Evolutionary conservation across 164 flowering plant genomes (phyloP).

Genomic region (Liriodendron chinense): DNA sequence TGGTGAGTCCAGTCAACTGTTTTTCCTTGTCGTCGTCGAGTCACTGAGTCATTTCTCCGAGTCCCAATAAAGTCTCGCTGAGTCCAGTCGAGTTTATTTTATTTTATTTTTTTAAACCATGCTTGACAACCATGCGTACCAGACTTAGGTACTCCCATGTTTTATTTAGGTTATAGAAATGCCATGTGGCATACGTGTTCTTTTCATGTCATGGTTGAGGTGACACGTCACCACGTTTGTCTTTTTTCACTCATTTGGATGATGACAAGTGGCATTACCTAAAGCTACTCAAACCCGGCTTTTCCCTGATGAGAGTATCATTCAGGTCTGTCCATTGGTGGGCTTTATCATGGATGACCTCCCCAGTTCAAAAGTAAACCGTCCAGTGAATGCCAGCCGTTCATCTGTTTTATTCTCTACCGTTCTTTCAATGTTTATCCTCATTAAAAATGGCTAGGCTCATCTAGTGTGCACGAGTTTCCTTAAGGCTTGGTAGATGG

Average conservation of each 20-base stretch:
- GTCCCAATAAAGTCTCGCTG: no score
- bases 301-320: no score
- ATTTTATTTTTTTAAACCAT: no score
- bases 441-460: not conserved
- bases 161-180: no score
- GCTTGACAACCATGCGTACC: not conserved
- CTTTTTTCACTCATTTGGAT: not conserved
- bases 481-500: no score
- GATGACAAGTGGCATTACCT: not conserved
- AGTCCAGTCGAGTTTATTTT: no score
- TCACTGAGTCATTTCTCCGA: no score
- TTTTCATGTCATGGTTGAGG: not conserved
- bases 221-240: not conserved
- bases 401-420: not conserved
- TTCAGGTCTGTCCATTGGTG: not conserved
- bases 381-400: not conserved
- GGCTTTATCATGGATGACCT: not conserved
- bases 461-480: not conserved
- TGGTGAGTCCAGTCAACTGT: no score
- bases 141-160: not conserved
- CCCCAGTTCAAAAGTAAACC: no score
- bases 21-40: no score
- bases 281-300: not conserved
- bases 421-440: not conserved
- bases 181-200: not conserved